These are phyloP conservation scores for Macadamia tetraphylla DNA, from an alignment of 164 flowering plant species.

Conservation along the genomic window DNA sequence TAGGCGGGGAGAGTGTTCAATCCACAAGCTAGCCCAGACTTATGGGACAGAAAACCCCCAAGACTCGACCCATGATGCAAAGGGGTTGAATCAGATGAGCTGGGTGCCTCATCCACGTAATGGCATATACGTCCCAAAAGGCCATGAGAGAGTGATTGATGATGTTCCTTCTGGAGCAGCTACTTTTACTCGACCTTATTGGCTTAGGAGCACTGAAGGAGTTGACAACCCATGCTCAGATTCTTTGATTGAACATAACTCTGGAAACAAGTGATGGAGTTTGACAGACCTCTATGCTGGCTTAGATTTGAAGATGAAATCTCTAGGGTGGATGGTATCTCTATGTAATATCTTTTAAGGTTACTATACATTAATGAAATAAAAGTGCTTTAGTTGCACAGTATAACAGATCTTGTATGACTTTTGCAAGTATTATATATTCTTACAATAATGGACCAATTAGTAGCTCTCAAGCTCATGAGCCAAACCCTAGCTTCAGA, in stretches of 20 bases:
- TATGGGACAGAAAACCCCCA: background rate
- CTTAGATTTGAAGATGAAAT: too few species aligned
- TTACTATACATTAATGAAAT: too few species aligned
- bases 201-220: constrained; percentile 57
- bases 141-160: constrained; percentile 58
- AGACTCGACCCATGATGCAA: background rate
- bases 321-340: too few species aligned
- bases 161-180: constrained; percentile 51
- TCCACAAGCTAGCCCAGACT: background rate
- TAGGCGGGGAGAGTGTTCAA: background rate
- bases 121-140: constrained; percentile 62
- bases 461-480: too few species aligned
- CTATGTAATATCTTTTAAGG: too few species aligned
- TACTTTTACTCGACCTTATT: constrained; percentile 26
- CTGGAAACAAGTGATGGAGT: too few species aligned
- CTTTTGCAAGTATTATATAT: too few species aligned
- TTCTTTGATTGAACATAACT: background rate
- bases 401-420: too few species aligned
- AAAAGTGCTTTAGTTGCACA: too few species aligned
- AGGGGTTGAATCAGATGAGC: background rate
- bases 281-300: too few species aligned
- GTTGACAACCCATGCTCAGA: constrained; percentile 36
- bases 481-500: too few species aligned
- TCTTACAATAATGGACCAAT: too few species aligned
- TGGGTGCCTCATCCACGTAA: constrained; percentile 71